These are phyloP conservation scores for Saturnispora halmiae DNA, from an alignment of 805 yeast genomes.

Conservation along the genomic window DNA sequence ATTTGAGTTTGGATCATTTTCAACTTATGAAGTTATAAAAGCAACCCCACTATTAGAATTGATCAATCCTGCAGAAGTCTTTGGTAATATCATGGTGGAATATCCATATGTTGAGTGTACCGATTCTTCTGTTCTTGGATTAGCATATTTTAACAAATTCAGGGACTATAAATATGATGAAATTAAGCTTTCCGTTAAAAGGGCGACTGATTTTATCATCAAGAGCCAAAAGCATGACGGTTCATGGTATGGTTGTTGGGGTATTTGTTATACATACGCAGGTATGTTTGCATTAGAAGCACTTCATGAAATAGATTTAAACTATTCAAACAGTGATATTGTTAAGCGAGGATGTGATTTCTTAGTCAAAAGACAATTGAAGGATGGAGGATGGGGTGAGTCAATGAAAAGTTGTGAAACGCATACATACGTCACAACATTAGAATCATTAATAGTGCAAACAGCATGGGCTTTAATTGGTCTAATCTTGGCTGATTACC, in stretches of 20 bases:
- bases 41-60: conserved; percentile 69
- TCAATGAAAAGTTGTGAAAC: conserved; percentile 85
- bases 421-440: conserved; percentile 54
- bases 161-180: conserved; percentile 59
- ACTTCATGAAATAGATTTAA: conserved; percentile 55
- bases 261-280: conserved; percentile 91
- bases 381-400: conserved; percentile 98
- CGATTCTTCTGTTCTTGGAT: conserved; percentile 86
- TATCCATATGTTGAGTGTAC: conserved; percentile 98
- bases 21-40: conserved; percentile 81
- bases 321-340: conserved; percentile 49
- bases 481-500: conserved; percentile 70
- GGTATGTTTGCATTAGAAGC: conserved; percentile 98
- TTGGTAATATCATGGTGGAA: conserved; percentile 97
- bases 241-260: conserved; percentile 99
- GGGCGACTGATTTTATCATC: conserved; percentile 67
- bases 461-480: conserved; percentile 92
- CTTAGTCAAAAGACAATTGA: conserved; percentile 60
- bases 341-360: conserved; percentile 82
- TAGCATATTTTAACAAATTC: conserved; percentile 63
- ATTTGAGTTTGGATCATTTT: conserved; percentile 83
- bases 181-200: conserved; percentile 56
- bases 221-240: conserved; percentile 71
- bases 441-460: conserved; percentile 65
- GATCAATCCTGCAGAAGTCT: conserved; percentile 94